Evolutionary conservation across 2,329 filamentous ascomycete genomes (phyloP).

Genomic region (Chalaropsis ovoidea): DNA sequence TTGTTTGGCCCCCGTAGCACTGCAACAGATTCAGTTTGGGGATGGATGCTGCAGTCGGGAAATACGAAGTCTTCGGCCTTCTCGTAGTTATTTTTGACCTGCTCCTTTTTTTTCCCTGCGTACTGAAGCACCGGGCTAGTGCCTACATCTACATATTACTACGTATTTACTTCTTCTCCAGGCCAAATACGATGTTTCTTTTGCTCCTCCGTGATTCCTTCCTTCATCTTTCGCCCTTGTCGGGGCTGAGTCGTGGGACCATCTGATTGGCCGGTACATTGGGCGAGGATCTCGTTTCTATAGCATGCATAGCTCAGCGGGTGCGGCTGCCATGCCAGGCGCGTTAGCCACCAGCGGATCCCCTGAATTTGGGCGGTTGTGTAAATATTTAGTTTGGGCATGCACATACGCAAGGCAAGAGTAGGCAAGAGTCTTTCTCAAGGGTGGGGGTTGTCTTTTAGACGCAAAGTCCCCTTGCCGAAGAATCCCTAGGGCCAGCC

Average conservation of each 20-base stretch:
- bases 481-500: background rate
- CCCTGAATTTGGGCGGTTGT: background rate
- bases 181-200: constrained; percentile 10
- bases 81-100: background rate
- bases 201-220: constrained; percentile 12
- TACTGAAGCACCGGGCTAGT: too few species aligned
- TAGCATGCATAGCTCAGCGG: constrained; percentile 10
- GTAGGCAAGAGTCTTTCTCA: too few species aligned
- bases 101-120: too few species aligned
- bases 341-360: background rate
- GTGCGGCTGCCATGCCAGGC: background rate
- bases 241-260: constrained; percentile 9
- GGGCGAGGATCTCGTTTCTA: constrained; percentile 11
- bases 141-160: too few species aligned
- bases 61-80: background rate
- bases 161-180: background rate
- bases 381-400: background rate
- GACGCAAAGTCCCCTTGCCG: background rate
- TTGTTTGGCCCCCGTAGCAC: too few species aligned
- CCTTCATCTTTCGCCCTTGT: constrained; percentile 9
- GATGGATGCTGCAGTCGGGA: background rate
- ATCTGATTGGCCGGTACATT: background rate
- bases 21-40: too few species aligned
- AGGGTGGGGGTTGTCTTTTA: too few species aligned
- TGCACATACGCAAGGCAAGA: background rate